Evolutionary conservation across 768 basidiomycete species (phyloP).

Genomic region (Lactifluus rugatus): DNA sequence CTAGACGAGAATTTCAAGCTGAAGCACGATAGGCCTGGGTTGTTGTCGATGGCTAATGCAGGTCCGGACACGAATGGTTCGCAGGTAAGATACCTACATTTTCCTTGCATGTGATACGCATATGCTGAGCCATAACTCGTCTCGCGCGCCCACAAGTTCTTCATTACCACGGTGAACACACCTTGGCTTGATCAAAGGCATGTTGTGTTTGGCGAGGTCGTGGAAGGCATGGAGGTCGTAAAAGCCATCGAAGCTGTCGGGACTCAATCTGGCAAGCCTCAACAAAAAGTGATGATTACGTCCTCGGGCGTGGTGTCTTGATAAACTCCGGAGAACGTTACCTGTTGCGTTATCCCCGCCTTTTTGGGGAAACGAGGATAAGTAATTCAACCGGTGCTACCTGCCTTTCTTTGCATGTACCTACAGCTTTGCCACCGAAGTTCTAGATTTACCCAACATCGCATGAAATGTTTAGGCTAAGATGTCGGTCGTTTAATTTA

Average conservation of each 20-base stretch:
- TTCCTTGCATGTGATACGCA: no score
- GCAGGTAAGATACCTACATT: slow-evolving; percentile 25
- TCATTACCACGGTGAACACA: slow-evolving; percentile 31
- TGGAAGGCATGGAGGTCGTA: slow-evolving; percentile 33
- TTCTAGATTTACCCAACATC: no score
- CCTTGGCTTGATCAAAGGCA: slow-evolving; percentile 35
- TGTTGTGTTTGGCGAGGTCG: slow-evolving; percentile 37
- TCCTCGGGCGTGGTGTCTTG: slow-evolving; percentile 12
- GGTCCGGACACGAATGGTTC: slow-evolving; percentile 42
- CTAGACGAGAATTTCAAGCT: slow-evolving; percentile 34
- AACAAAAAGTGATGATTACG: slow-evolving; percentile 10
- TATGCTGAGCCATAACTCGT: neutral
- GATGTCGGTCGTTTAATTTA: no score
- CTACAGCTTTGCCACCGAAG: no score
- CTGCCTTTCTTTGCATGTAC: no score
- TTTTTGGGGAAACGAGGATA: no score
- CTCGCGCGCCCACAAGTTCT: slow-evolving; percentile 25
- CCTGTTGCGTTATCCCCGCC: no score
- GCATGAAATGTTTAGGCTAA: no score
- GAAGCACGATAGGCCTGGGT: slow-evolving; percentile 30
- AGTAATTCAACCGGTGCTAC: no score
- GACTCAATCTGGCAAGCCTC: slow-evolving; percentile 11
- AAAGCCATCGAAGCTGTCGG: slow-evolving; percentile 27
- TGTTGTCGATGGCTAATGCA: slow-evolving; percentile 44
- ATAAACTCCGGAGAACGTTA: neutral